These are phyloP conservation scores for Alternaria sp. DNA, from an alignment of 2,329 filamentous ascomycete genomes.

Conservation along the genomic window DNA sequence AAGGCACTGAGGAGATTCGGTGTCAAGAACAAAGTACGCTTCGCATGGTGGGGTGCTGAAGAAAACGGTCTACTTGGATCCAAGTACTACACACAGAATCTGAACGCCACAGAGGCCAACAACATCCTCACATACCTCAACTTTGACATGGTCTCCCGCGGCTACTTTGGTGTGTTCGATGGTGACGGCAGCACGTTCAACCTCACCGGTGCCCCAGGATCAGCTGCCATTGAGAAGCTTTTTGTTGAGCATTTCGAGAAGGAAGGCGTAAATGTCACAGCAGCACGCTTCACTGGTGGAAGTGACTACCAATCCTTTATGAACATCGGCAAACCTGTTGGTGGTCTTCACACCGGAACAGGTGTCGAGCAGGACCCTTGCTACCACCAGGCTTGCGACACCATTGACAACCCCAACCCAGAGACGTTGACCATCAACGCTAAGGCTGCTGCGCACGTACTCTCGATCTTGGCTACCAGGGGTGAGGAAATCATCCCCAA, in stretches of 20 bases:
- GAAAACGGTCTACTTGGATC: slow-evolving; percentile 52
- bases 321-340: slow-evolving; percentile 51
- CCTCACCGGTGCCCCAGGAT: slow-evolving; percentile 45
- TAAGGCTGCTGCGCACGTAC: slow-evolving; percentile 49
- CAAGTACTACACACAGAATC: slow-evolving; percentile 48
- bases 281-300: slow-evolving; percentile 51
- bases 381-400: slow-evolving; percentile 53
- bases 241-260: slow-evolving; percentile 48
- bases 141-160: slow-evolving; percentile 55
- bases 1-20: slow-evolving; percentile 49
- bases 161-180: slow-evolving; percentile 52
- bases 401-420: slow-evolving; percentile 49
- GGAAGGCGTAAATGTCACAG: slow-evolving; percentile 48
- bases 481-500: slow-evolving; percentile 47
- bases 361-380: slow-evolving; percentile 51
- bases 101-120: slow-evolving; percentile 42
- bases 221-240: slow-evolving; percentile 46
- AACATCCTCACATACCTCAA: slow-evolving; percentile 54
- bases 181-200: slow-evolving; percentile 49
- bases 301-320: slow-evolving; percentile 53
- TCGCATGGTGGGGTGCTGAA: slow-evolving; percentile 53
- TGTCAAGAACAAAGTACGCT: slow-evolving; percentile 53
- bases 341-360: slow-evolving; percentile 53
- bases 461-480: slow-evolving; percentile 42
- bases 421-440: slow-evolving; percentile 49